phyloP scores from a whole-genome alignment of 768 basidiomycete genomes.

The Agaricus blazei region DNA sequence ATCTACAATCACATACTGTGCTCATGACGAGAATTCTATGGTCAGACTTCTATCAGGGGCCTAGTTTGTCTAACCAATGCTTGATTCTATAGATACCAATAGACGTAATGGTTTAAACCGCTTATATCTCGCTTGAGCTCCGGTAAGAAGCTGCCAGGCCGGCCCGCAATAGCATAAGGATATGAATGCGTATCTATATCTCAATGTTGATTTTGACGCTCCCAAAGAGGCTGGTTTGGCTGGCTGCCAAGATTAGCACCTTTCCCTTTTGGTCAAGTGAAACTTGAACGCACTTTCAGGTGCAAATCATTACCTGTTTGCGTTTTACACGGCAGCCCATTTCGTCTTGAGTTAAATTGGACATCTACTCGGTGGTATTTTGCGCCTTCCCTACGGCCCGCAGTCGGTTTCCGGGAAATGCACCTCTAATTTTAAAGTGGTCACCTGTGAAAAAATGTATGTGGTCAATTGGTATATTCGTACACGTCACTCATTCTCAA shows the following conservation, averaged over 20 bases:
- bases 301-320: too few species aligned
- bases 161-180: not conserved
- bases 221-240: too few species aligned
- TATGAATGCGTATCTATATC: not conserved
- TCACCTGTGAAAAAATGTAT: slow-evolving; percentile 4
- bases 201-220: not conserved
- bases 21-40: not conserved
- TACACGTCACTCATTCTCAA: not conserved
- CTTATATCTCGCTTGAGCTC: slow-evolving; percentile 1
- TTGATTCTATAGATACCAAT: not conserved
- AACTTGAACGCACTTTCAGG: too few species aligned
- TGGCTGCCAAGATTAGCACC: too few species aligned
- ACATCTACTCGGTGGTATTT: too few species aligned
- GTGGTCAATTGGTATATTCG: not conserved
- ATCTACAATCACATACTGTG: not conserved
- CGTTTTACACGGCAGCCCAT: too few species aligned
- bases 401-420: not conserved
- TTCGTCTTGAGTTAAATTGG: too few species aligned
- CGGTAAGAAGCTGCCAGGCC: not conserved
- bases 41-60: not conserved
- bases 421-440: slow-evolving; percentile 4
- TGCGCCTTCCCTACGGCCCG: slow-evolving; percentile 1
- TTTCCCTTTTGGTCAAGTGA: too few species aligned
- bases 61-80: not conserved
- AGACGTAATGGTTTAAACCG: not conserved